Conservation (phyloP, 352 stramenopile genomes). For the Elongisporangium undulatum region DNA sequence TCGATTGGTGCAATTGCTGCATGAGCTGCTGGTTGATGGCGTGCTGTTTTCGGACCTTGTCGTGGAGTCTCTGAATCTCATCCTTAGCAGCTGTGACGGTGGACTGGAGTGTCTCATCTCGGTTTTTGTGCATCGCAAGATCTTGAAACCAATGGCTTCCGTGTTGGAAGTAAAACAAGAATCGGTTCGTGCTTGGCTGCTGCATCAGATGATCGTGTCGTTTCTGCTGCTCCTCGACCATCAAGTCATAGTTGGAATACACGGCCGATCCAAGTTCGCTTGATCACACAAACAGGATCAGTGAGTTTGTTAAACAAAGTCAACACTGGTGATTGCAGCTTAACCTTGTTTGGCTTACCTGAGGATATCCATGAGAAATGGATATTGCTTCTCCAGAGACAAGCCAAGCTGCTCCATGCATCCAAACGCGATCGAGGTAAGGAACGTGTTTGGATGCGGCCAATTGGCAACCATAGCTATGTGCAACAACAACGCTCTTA, state of each 20-base stretch:
- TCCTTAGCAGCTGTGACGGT: conserved; percentile 18
- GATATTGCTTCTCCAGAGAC: conserved; percentile 39
- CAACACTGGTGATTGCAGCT: neutral
- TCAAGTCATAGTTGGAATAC: conserved; percentile 35
- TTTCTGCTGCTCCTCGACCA: conserved; percentile 10
- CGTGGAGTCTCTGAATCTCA: conserved; percentile 30
- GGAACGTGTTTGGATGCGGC: conserved; percentile 47
- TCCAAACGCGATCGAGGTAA: conserved; percentile 42
- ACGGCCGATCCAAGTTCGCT: conserved; percentile 27
- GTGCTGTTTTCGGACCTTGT: conserved; percentile 39
- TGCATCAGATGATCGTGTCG: conserved; percentile 1
- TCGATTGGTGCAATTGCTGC: neutral
- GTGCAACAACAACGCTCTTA: neutral
- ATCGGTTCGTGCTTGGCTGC: conserved; percentile 10
- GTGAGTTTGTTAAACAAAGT: neutral
- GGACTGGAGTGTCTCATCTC: conserved; percentile 13
- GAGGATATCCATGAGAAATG: conserved; percentile 39
- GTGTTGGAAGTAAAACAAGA: conserved; percentile 43
- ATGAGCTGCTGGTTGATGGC: conserved; percentile 1
- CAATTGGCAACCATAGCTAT: conserved; percentile 33
- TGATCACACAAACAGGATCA: neutral
- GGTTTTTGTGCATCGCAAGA: conserved; percentile 18
- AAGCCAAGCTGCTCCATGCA: conserved; percentile 42
- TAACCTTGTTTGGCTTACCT: conserved; percentile 2
- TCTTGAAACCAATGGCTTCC: conserved; percentile 45